phyloP scores from a whole-genome alignment of 2,329 filamentous ascomycete species.

The Neofusicoccum cordaticola region DNA sequence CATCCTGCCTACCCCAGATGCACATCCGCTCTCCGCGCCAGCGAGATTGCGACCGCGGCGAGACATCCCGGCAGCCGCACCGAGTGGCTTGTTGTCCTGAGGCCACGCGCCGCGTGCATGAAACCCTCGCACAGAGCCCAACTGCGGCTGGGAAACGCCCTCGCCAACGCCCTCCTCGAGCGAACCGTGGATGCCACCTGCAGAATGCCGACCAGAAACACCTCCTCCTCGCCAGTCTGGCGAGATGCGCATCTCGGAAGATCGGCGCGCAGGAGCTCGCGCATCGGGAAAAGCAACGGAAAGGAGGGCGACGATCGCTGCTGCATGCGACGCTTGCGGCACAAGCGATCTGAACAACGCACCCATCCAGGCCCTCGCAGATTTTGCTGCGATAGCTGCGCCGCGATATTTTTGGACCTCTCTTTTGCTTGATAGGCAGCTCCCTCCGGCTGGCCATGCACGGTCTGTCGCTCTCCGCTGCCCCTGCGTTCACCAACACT shows the following conservation, averaged over 20 bases:
- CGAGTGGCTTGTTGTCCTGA: neutral
- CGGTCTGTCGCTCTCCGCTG: neutral
- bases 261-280: neutral
- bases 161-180: neutral
- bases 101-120: neutral
- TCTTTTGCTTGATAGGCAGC: neutral
- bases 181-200: neutral
- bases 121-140: neutral
- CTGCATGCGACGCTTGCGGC: neutral
- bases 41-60: neutral
- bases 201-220: neutral
- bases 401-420: neutral
- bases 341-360: neutral
- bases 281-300: slow-evolving; percentile 4
- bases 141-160: slow-evolving; percentile 3
- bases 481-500: neutral
- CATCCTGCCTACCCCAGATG: neutral
- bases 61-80: neutral
- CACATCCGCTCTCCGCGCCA: neutral
- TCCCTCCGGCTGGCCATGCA: neutral
- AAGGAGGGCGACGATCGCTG: neutral
- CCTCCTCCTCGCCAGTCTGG: neutral
- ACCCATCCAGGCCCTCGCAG: slow-evolving; percentile 1
- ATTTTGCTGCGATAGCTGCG: neutral
- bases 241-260: neutral